Evolutionary conservation across 192 early-diverging fungal genomes (phyloP).

Genomic region (Dimargaris verticillata): DNA sequence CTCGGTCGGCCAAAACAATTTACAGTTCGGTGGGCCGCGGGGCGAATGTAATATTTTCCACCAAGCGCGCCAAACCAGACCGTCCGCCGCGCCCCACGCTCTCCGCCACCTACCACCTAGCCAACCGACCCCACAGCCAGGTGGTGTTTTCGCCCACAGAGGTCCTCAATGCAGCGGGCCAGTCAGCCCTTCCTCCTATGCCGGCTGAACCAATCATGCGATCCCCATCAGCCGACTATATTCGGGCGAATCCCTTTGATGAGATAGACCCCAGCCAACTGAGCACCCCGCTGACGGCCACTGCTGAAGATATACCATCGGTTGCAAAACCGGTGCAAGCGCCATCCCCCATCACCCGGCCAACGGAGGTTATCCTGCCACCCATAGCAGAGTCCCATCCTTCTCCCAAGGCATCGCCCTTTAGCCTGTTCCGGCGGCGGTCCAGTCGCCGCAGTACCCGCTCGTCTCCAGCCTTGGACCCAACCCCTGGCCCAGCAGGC

Average conservation of each 20-base stretch:
- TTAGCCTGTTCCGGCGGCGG: neutral
- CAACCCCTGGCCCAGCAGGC: neutral
- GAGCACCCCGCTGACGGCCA: neutral
- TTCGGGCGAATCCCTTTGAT: conserved; percentile 4
- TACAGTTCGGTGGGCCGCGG: conserved; percentile 6
- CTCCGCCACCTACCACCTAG: neutral
- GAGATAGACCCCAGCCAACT: neutral
- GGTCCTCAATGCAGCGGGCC: neutral
- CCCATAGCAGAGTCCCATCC: neutral
- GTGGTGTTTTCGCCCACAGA: neutral
- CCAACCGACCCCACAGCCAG: conserved; percentile 7
- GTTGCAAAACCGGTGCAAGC: neutral
- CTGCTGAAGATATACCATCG: neutral
- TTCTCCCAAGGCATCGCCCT: neutral
- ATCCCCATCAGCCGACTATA: conserved; percentile 8
- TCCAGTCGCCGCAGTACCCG: neutral
- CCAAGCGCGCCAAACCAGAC: neutral
- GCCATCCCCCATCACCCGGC: neutral
- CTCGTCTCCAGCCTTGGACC: neutral
- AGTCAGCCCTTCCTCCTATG: neutral
- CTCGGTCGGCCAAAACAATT: conserved; percentile 1
- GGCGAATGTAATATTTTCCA: conserved; percentile 8
- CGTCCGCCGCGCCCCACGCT: neutral
- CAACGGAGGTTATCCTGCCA: neutral
- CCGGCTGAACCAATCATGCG: neutral